A percentile compares a stretch with the other conserved stretches of the same genome.
These are phyloP conservation scores for Aspergillus sp. DNA, from an alignment of 2,329 filamentous ascomycete species.

Conservation along the genomic window DNA sequence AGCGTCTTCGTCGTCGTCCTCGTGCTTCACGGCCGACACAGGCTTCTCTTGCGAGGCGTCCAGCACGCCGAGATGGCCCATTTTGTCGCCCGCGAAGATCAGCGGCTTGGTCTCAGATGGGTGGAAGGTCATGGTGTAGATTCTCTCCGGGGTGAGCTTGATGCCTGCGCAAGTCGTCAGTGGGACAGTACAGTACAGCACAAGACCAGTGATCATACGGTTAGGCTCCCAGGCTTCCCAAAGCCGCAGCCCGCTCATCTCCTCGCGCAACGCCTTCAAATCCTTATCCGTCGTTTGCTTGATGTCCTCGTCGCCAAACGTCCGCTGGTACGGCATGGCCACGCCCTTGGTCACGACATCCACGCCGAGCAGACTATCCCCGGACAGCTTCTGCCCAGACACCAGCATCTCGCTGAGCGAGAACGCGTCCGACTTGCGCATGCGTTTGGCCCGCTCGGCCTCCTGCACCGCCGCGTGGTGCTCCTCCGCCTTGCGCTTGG, in stretches of 20 bases:
- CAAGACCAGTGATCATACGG: slow-evolving; percentile 57
- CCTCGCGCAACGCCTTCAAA: slow-evolving; percentile 69
- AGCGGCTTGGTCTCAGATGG: slow-evolving; percentile 82
- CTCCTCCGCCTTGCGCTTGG: slow-evolving; percentile 67
- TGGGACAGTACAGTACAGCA: slow-evolving; percentile 6
- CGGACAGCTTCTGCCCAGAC: slow-evolving; percentile 71
- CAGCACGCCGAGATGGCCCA: slow-evolving; percentile 86
- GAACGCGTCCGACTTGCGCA: slow-evolving; percentile 66
- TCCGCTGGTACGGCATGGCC: slow-evolving; percentile 77
- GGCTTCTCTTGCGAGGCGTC: slow-evolving; percentile 63
- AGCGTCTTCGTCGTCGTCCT: slow-evolving; percentile 68
- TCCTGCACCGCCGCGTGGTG: slow-evolving; percentile 58
- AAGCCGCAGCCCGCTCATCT: slow-evolving; percentile 73
- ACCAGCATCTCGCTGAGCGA: slow-evolving; percentile 75
- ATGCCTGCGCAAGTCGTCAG: slow-evolving; percentile 58
- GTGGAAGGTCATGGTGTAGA: slow-evolving; percentile 87
- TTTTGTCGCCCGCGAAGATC: slow-evolving; percentile 91
- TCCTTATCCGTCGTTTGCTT: slow-evolving; percentile 75
- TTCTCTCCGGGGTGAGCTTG: slow-evolving; percentile 83
- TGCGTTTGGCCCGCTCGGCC: slow-evolving; percentile 60
- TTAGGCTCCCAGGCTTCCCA: slow-evolving; percentile 84
- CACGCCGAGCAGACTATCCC: slow-evolving; percentile 62
- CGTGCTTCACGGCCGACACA: slow-evolving; percentile 39
- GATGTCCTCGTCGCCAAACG: slow-evolving; percentile 81
- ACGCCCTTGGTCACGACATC: slow-evolving; percentile 62